Conservation (phyloP, 768 basidiomycete species). For the Fomitopsis serialis region DNA sequence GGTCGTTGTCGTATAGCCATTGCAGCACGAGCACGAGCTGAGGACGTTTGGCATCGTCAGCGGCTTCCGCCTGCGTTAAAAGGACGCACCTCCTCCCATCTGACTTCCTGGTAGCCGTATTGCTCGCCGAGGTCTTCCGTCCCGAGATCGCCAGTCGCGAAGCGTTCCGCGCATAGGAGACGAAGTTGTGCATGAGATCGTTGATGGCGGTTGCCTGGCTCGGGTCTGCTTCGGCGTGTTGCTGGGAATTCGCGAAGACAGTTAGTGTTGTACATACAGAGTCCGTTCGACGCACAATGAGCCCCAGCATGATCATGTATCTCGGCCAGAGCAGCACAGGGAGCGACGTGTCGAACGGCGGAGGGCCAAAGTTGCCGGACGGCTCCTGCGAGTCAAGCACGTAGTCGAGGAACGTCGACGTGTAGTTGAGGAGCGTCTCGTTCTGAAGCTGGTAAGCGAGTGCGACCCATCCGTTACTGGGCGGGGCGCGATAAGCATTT, state of each 20-base stretch:
- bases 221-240: conserved; percentile 1
- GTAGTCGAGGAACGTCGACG: neutral
- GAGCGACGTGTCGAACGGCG: neutral
- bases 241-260: neutral
- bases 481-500: neutral
- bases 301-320: conserved; percentile 2
- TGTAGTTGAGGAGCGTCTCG: neutral
- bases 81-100: conserved; percentile 1
- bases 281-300: neutral
- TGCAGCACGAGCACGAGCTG: neutral
- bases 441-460: neutral
- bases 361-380: neutral
- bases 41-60: neutral
- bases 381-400: neutral
- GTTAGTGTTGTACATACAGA: neutral
- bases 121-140: neutral
- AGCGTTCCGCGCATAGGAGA: neutral
- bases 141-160: neutral
- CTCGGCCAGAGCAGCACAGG: neutral
- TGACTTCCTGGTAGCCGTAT: neutral
- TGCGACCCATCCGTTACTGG: conserved; percentile 1
- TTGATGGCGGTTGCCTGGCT: neutral
- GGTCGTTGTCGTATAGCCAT: conserved; percentile 2
- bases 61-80: neutral
- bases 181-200: conserved; percentile 1